A percentile compares a stretch with the other conserved stretches of the same genome.
These are phyloP conservation scores for Alternaria panax DNA, from an alignment of 2,329 filamentous ascomycete genomes.

Conservation along the genomic window DNA sequence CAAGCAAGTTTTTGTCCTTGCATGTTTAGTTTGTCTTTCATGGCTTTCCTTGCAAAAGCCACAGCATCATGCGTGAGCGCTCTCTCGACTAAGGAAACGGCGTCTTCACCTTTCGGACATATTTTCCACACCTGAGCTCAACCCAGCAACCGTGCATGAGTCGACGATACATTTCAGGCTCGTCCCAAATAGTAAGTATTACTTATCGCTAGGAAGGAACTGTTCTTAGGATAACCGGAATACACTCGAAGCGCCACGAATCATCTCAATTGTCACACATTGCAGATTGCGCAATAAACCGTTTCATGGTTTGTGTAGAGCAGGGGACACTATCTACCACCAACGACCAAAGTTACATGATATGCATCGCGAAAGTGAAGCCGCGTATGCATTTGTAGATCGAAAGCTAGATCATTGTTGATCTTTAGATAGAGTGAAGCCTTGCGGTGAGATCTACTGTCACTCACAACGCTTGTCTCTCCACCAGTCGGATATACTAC, in stretches of 20 bases:
- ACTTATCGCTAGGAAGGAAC: not conserved
- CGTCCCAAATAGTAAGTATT: not conserved
- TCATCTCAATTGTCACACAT: not conserved
- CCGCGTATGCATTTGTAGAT: not conserved
- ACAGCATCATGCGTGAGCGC: not conserved
- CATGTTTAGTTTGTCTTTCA: not conserved
- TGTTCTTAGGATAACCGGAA: accelerated
- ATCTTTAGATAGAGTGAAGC: not conserved
- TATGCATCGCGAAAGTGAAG: not conserved
- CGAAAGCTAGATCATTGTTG: not conserved
- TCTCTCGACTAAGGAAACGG: not conserved
- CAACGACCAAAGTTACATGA: accelerated
- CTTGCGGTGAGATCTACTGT: not conserved
- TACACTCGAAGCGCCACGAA: not conserved
- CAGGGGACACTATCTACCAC: not conserved
- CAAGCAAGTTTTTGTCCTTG: not conserved
- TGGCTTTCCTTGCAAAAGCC: too few species aligned
- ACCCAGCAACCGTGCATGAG: not conserved
- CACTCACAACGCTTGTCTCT: not conserved
- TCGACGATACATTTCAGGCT: not conserved
- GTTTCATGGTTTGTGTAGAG: not conserved
- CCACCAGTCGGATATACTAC: too few species aligned
- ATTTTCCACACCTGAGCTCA: not conserved
- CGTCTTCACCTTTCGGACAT: not conserved
- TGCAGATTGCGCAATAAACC: accelerated